A percentile compares a stretch with the other conserved stretches of the same genome.
Conservation (phyloP, 2,329 filamentous ascomycete species). For the Pleomassaria siparia region DNA sequence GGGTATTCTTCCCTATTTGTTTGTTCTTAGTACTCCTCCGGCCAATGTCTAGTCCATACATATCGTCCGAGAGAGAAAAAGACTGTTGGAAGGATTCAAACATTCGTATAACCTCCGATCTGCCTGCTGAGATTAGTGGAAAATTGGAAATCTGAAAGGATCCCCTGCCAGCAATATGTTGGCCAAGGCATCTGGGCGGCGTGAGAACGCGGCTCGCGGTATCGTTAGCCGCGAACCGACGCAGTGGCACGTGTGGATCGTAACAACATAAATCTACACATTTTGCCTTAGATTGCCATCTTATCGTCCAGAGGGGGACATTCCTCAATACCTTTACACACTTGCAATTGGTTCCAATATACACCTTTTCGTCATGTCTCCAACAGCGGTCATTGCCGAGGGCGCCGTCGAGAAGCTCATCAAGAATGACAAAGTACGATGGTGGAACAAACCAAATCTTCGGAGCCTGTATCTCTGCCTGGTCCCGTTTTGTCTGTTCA, state of each 20-base stretch:
- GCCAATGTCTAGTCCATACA: not conserved
- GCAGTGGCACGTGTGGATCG: not conserved
- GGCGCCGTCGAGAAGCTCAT: conserved; percentile 36
- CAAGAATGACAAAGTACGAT: conserved; percentile 46
- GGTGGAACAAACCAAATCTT: conserved; percentile 63
- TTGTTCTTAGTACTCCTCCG: not conserved
- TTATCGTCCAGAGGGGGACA: not conserved
- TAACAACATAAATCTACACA: not conserved
- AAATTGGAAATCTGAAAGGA: not conserved
- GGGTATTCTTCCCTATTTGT: not conserved
- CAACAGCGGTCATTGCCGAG: conserved; percentile 19
- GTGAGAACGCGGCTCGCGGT: not conserved
- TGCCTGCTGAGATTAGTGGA: not conserved
- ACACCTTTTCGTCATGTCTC: conserved; percentile 22
- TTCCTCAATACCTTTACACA: not conserved
- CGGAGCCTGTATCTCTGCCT: conserved; percentile 59
- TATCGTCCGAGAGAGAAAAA: not conserved
- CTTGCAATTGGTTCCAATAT: not conserved
- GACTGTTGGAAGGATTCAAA: not conserved
- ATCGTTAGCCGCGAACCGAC: not conserved
- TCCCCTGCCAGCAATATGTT: not conserved
- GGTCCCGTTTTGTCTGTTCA: conserved; percentile 63
- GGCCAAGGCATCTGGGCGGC: not conserved
- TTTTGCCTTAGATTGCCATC: too few relatives aligned
- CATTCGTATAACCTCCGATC: not conserved